Percentiles rank a stretch among this genome's conserved stretches.
These are phyloP conservation scores for Microbotryum lychnidis-dioicae DNA, from an alignment of 1,284 basidiomycete species.

Conservation along the genomic window DNA sequence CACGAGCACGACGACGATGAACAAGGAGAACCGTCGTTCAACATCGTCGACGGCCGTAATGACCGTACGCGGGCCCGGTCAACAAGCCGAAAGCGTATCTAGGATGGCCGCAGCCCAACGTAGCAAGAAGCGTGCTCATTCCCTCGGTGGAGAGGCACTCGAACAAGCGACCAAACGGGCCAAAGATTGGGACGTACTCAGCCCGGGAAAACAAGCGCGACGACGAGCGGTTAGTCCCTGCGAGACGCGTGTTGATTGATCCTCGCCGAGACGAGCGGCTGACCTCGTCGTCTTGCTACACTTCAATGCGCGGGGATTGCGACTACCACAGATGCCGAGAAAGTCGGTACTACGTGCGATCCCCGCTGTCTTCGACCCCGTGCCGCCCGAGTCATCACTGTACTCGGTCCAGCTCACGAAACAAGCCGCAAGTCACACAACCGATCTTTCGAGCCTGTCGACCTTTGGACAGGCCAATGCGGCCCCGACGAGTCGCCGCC, in stretches of 20 bases:
- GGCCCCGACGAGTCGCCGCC: no score
- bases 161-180: constrained; percentile 13
- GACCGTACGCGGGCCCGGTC: background rate
- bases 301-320: background rate
- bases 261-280: background rate
- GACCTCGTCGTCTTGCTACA: background rate
- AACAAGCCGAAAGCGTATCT: background rate
- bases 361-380: no score
- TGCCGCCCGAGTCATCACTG: no score
- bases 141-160: constrained; percentile 28
- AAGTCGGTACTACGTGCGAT: no score
- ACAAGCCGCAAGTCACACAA: constrained; percentile 11
- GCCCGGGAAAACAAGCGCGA: constrained; percentile 17
- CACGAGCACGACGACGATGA: background rate
- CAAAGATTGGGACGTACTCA: constrained; percentile 12
- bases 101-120: background rate
- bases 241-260: background rate
- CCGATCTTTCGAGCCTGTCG: constrained; percentile 13
- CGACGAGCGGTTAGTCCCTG: constrained; percentile 11
- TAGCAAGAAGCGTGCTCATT: constrained; percentile 29
- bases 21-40: constrained; percentile 21
- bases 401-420: no score
- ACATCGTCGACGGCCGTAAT: constrained; percentile 4
- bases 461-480: no score
- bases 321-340: no score